Percentiles rank a stretch among this genome's conserved stretches.
Evolutionary conservation across 169 alveolate species (phyloP).

Genomic region (Cystoisospora suis): DNA sequence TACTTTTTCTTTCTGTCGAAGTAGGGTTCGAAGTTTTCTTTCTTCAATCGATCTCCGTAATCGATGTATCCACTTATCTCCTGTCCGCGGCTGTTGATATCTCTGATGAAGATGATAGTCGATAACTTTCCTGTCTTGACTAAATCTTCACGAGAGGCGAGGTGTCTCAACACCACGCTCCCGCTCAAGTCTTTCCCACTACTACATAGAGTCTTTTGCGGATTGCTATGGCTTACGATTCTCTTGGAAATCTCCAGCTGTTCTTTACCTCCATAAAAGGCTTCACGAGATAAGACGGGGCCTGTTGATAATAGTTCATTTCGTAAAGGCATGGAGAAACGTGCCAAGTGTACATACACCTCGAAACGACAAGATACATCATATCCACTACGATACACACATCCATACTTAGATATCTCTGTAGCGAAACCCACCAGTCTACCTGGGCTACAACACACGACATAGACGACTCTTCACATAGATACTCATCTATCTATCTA

Average conservation of each 20-base stretch:
- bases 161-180: constrained; percentile 79
- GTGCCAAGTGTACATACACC: not conserved
- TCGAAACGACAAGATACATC: too few species aligned
- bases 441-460: too few species aligned
- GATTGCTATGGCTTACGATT: constrained; percentile 57
- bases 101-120: constrained; percentile 90
- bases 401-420: too few species aligned
- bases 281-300: constrained; percentile 30
- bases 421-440: too few species aligned
- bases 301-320: constrained; percentile 65
- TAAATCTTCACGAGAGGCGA: constrained; percentile 85
- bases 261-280: constrained; percentile 59
- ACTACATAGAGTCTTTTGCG: constrained; percentile 75
- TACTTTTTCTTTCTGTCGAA: constrained; percentile 77
- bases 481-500: too few species aligned
- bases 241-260: not conserved
- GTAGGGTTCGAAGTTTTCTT: constrained; percentile 85
- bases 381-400: too few species aligned
- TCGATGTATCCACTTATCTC: constrained; percentile 90
- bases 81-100: constrained; percentile 79
- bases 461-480: too few species aligned
- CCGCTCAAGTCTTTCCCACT: constrained; percentile 73
- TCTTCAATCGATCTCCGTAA: constrained; percentile 88
- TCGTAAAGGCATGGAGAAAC: not conserved
- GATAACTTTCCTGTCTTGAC: constrained; percentile 88